Evolutionary conservation across 441 rosid species (phyloP), one percentile per base, ranked within the genome.

Genomic region (Pelargonium cotyledonis): DNA sequence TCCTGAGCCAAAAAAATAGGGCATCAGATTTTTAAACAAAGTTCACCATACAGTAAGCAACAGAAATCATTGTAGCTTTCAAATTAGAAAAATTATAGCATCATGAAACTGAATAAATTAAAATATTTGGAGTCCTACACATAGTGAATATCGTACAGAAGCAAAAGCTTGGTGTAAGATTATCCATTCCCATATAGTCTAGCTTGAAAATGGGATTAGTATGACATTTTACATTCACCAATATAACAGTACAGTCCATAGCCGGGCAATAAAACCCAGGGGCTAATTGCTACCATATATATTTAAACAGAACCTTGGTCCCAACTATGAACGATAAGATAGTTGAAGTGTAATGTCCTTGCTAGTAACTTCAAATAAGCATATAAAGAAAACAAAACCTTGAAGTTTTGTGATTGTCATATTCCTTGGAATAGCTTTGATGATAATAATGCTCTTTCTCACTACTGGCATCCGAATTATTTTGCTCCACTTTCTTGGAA

Each of bases 371-470:
- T 72, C 51, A 57, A 2, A 5, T 8, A 1, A 10, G 67, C n/a
- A 51, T 66, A 14, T 10, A 65, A 70, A 64, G 57, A 67, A 51
- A 71, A 40, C 74, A 66, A 73, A 55, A 91, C 97, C 96, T 85
- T 68, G 95, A 84, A 81, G 84, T 70, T 74, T 80, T 79, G 73
- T 63, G 85, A 46, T 82, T 71, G 73, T 71, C 82, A 73, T 77
- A 73, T 63, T 89, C 86, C 77, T 76, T 82, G 18, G 80, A 80
- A 72, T 82, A 73, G 67, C 71, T 80, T 57, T 79, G 82, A n/a
- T 81, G 78, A 61, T 38, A 83, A 4, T 88, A 78, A 76, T 81
- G 76, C 12, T 77, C 84, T 53, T 79, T 75, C 76, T 80, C 83
- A 55, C 73, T 73, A 55, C 74, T 73, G 16, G 83, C 77, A 79